These are phyloP conservation scores for Ophioceras dolichostomum DNA, from an alignment of 2,329 filamentous ascomycete genomes.

Conservation along the genomic window DNA sequence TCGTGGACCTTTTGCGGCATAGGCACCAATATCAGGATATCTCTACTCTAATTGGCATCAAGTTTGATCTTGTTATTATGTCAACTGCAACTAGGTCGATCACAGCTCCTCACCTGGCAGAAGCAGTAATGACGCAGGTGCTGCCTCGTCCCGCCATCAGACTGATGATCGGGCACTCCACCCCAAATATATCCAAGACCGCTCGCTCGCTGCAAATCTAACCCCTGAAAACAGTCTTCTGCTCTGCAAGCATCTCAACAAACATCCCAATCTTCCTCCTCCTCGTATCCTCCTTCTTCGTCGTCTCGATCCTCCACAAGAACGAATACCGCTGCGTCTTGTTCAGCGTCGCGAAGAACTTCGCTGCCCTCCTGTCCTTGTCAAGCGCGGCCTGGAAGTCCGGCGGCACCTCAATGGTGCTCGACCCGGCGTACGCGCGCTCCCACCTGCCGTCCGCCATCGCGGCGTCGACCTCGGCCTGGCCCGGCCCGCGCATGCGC, in stretches of 20 bases:
- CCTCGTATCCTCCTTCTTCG: constrained; percentile 22
- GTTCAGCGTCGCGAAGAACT: constrained; percentile 28
- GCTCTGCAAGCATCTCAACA: constrained; percentile 23
- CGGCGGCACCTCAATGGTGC: constrained; percentile 29
- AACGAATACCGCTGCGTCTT: constrained; percentile 33
- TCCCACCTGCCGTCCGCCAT: constrained; percentile 47
- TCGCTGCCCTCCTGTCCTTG: constrained; percentile 18
- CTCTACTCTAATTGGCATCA: too few species aligned
- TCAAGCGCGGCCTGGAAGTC: constrained; percentile 34
- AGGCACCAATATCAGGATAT: too few species aligned
- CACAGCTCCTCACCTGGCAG: too few species aligned
- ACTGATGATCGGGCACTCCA: too few species aligned
- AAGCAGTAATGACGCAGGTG: too few species aligned
- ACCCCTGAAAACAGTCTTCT: too few species aligned
- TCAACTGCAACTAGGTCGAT: too few species aligned
- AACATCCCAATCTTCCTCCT: constrained; percentile 25
- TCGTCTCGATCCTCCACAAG: constrained; percentile 30
- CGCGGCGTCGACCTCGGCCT: constrained; percentile 38
- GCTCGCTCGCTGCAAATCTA: too few species aligned
- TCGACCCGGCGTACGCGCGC: constrained; percentile 38
- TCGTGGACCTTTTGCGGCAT: too few species aligned
- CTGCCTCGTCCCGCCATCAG: too few species aligned
- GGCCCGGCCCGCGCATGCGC: constrained; percentile 34
- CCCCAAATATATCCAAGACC: too few species aligned
- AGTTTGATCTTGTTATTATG: too few species aligned